Evolutionary conservation across 2,329 filamentous ascomycete genomes (phyloP).

Genomic region (Aspergillus cejpii): DNA sequence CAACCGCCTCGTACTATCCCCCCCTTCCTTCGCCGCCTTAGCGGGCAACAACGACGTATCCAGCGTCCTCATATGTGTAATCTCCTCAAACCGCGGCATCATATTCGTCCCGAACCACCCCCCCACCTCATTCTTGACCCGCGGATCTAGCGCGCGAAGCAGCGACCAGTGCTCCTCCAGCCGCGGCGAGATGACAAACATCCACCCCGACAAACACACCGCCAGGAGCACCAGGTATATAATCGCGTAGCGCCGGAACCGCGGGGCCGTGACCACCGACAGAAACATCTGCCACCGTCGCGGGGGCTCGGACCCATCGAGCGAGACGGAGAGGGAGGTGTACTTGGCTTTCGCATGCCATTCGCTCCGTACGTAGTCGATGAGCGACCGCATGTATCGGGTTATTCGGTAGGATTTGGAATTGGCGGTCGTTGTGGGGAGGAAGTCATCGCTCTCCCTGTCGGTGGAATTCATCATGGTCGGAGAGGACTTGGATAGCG

Average conservation of each 20-base stretch:
- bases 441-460: slow-evolving; percentile 22
- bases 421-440: slow-evolving; percentile 9
- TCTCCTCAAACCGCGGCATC: slow-evolving; percentile 43
- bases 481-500: not conserved
- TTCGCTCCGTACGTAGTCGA: slow-evolving; percentile 36
- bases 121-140: slow-evolving; percentile 21
- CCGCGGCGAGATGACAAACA: slow-evolving; percentile 25
- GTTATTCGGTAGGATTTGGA: slow-evolving; percentile 10
- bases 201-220: slow-evolving; percentile 31
- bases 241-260: slow-evolving; percentile 37
- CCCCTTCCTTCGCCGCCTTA: slow-evolving; percentile 8
- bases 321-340: slow-evolving; percentile 15
- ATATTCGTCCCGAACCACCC: slow-evolving; percentile 45
- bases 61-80: slow-evolving; percentile 47
- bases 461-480: slow-evolving; percentile 8
- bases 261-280: slow-evolving; percentile 35
- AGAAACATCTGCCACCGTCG: slow-evolving; percentile 23
- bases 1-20: slow-evolving; percentile 50
- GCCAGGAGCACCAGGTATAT: slow-evolving; percentile 32
- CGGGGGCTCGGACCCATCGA: slow-evolving; percentile 15
- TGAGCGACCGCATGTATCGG: slow-evolving; percentile 27
- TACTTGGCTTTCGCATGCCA: slow-evolving; percentile 30
- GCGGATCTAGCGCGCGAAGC: slow-evolving; percentile 28
- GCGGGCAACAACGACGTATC: slow-evolving; percentile 44
- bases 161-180: slow-evolving; percentile 29